phyloP scores from a whole-genome alignment of 306 rosid genomes.

The Dalbergia oliveri region DNA sequence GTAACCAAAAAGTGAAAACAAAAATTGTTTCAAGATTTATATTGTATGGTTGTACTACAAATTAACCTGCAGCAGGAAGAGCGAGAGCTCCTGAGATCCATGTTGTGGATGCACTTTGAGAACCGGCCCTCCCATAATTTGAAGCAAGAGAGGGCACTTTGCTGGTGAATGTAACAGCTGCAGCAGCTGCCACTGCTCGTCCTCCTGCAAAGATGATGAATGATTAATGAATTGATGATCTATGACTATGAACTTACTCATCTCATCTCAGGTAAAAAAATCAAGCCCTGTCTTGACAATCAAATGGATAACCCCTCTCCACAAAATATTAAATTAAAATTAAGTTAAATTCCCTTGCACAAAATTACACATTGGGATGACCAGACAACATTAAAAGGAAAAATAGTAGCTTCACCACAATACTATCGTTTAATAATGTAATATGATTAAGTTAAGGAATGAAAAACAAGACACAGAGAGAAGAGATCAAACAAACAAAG shows the following conservation, averaged over 20 bases:
- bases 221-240: background rate
- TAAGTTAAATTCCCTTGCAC: background rate
- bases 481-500: background rate
- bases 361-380: background rate
- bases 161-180: constrained; percentile 61
- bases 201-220: constrained; percentile 62
- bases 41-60: background rate
- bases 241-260: background rate
- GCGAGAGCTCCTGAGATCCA: constrained; percentile 87
- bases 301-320: background rate
- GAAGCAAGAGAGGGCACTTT: constrained; percentile 61
- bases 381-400: no score
- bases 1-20: constrained; percentile 1
- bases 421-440: background rate
- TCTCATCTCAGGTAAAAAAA: constrained; percentile 9
- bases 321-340: background rate
- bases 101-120: constrained; percentile 56
- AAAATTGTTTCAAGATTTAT: background rate
- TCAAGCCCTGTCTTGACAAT: background rate
- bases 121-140: constrained; percentile 54
- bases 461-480: background rate
- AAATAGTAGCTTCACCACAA: background rate
- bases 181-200: constrained; percentile 70
- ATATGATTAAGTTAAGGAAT: background rate
- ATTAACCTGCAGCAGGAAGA: constrained; percentile 81